Base-by-base conservation (phyloP, 2,329 filamentous ascomycete genomes). In the Raffaelea arxii region DNA sequence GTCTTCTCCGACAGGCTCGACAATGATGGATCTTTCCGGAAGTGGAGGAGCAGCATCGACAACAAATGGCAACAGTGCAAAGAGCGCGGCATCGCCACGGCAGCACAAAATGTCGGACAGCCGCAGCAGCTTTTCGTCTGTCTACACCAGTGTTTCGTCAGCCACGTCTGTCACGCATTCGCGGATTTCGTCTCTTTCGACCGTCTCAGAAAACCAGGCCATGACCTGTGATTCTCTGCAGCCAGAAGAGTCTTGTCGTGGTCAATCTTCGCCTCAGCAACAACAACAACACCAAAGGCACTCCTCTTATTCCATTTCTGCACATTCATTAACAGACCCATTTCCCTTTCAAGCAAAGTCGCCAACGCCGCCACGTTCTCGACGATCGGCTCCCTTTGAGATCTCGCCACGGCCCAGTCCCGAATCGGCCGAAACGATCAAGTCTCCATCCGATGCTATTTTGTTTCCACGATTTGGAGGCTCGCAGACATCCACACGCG, bases 151-250 rank as follows among this genome's bases (percentile, higher is more conserved):
- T 7, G 70, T 71, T 3, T 69, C 72, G 3, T 66, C 62, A 16
- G 54, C 52, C 30, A 56, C 62, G 38, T 74, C 71, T 2, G 59
- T 62, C 14, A 62, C 65, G 1, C 72, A 77, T 54, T 78, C 75
- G 2, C 65, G 74, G 32, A 65, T 75, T 43, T 77, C 75, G 2
- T 78, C 74, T 1, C 63, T 70, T 38, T 77, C 75, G 2, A 77
- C 72, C 0, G 62, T 72, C 21, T 68, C 68, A 43, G 67, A 68
- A 10, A 58, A 63, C 7, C 63, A 65, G 47, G 56, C 61, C 12
- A 55, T 65, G 36, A 37, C 11, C 25, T 41, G 25, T 25, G 39
- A 22, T 27, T 42, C 10, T 32, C 23, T 25, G 14, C 24, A 25
- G 18, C 25, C 11, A 38, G n/a, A 32, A 44, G n/a, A 23, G 36